These are phyloP conservation scores for Lithospermum erythrorhizon DNA, from an alignment of 257 asterid genomes.

Conservation along the genomic window DNA sequence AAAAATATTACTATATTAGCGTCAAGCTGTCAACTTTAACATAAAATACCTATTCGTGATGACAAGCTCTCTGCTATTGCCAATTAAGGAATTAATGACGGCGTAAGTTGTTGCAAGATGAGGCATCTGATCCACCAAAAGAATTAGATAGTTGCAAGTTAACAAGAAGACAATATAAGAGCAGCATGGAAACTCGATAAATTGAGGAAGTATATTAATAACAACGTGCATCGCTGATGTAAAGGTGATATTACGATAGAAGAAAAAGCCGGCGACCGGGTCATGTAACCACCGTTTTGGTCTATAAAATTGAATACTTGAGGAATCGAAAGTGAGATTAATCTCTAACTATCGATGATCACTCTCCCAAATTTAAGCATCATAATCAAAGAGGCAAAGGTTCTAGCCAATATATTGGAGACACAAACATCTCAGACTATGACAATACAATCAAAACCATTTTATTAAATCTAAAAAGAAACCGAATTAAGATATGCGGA, in stretches of 20 bases:
- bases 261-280: constrained; percentile 63
- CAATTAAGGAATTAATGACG: no score
- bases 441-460: no score
- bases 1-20: neutral
- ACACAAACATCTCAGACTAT: no score
- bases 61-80: constrained; percentile 47
- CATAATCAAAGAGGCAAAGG: neutral
- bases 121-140: constrained; percentile 57
- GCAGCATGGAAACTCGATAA: neutral
- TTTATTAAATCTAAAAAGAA: no score
- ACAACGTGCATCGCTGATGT: neutral
- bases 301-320: constrained; percentile 21
- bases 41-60: constrained; percentile 56
- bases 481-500: no score
- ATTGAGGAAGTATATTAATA: neutral
- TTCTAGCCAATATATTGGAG: neutral
- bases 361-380: no score
- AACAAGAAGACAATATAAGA: no score
- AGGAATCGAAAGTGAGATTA: neutral
- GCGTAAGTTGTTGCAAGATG: constrained; percentile 97
- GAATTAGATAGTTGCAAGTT: neutral
- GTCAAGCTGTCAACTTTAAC: neutral
- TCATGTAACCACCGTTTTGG: constrained; percentile 90
- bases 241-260: neutral
- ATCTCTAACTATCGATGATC: no score